Evolutionary conservation across 2,329 filamentous ascomycete species (phyloP), one percentile per base, ranked within the genome.

Genomic region (Aureobasidium leucospermi): DNA sequence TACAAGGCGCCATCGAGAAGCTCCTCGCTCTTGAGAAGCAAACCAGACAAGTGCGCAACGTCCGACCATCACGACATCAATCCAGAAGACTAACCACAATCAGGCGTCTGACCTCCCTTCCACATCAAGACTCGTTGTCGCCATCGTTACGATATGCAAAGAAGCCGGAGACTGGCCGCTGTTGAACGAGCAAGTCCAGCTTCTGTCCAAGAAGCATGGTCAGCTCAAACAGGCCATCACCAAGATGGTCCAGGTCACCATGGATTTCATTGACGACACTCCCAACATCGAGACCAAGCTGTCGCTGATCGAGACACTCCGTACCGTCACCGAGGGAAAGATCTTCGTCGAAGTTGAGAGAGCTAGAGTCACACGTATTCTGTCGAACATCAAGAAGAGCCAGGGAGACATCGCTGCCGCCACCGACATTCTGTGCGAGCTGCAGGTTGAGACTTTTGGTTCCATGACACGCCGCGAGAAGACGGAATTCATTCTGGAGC

Each of bases 321-420:
- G 94, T 67, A 97, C 93, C 43, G 93, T 99, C 51, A 99, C 94
- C 8, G 94, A 99, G 76, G 94, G 94, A 77, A 99, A 99, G 88
- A 99, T 99, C 73, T 99, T 99, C 70, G 93, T 99, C 68, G 94
- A 99, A 79, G 94, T 99, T 57, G 94, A 99, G 81, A 87, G 94
- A 66, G 94, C 94, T 65, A 89, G 94, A 66, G 87, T 99, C 62
- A 99, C 94, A 68, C 90, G 88, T 72, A 95, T 96, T 65, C 82
- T 99, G 11, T 97, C 94, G 55, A 85, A 96, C 75, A 97, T 99
- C 81, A 97, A 97, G 82, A 96, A 96, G 77, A 79, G 89, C 65
- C 90, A 97, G 76, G 93, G 92, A 64, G 93, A 99, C 70, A 79
- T 96, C 69, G 90, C 89, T 71, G 86, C 90, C 5, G 94, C 94